Base-by-base conservation (phyloP, 106 monocot species). In the Platanthera guangdongensis region DNA sequence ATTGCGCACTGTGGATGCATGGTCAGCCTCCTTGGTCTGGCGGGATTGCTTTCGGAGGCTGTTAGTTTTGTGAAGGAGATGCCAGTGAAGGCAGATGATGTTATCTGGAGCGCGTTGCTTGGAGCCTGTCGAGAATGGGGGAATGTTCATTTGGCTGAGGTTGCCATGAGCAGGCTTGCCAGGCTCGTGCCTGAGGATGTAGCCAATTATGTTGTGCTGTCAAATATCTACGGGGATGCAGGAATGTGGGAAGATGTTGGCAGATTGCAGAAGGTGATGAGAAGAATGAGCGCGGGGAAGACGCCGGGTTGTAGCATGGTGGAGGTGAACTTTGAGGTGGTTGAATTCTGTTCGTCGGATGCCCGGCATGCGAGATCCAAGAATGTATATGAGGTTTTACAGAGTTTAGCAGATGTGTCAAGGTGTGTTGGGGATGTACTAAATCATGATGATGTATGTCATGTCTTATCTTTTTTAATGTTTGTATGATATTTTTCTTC, bases 301-400 rank as follows among this genome's bases (percentile, higher is more conserved):
- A 46, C 6, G 7, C 80, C 65, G 4, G 80, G 72, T 52, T 80
- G 87, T 64, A 90, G 90, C 76, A 73, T 62, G 13, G 68, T 90
- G 18, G 80, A 83, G 74, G 50, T 87, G 73, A 73, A 83, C 48
- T 50, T 46, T n/a, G 51, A 74, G 55, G 68, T 86, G 28, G 16
- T 75, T 13, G 80, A 81, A 55, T 90, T 90, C 74, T 78, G 77
- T 60, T 86, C 89, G 19, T 80, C 76, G n/a, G 84, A 90, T 68
- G 49, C 57, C 47, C 82, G 76, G 47, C 86, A 86, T 80, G 54
- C 57, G 22, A 51, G 75, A 30, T 75, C 72, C 6, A 14, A 67
- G 28, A 86, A 86, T 71, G 84, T 86, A 39, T 84, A 82, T 81
- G 71, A 49, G 14, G 45, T 73, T 4, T 73, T 90, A 64, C 62